Percentiles rank a stretch among this genome's conserved stretches.
Conservation (phyloP, 1,139 yeast genomes). For the Pichia sp. region DNA sequence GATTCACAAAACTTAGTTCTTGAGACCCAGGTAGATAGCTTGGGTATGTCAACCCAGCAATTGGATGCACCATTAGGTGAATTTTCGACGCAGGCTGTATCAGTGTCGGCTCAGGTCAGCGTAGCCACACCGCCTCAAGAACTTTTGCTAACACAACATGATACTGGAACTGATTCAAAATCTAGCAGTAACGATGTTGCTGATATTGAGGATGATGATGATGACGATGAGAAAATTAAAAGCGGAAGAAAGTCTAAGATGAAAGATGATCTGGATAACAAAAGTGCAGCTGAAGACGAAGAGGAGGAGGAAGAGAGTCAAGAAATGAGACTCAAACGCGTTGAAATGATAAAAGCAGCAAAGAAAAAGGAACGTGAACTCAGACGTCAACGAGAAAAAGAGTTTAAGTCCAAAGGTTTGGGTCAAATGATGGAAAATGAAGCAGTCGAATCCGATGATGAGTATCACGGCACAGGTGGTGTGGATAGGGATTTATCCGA, state of each 20-base stretch:
- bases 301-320: constrained; percentile 28
- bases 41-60: constrained; percentile 1
- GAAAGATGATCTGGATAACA: constrained; percentile 16
- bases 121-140: background rate
- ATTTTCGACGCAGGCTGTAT: background rate
- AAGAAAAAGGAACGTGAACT: constrained; percentile 28
- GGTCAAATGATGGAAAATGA: constrained; percentile 67
- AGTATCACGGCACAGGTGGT: constrained; percentile 91
- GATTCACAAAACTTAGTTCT: constrained; percentile 31
- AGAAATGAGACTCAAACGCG: constrained; percentile 23
- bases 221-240: constrained; percentile 16
- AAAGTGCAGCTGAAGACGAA: constrained; percentile 15
- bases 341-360: constrained; percentile 21
- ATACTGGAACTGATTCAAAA: background rate
- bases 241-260: constrained; percentile 8
- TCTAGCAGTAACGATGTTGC: no score
- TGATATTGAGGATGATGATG: constrained; percentile 7
- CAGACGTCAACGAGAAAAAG: constrained; percentile 40
- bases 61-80: background rate
- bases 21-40: constrained; percentile 27
- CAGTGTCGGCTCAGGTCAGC: background rate
- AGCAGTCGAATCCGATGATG: constrained; percentile 96
- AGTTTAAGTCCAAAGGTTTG: constrained; percentile 49
- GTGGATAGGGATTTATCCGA: constrained; percentile 60
- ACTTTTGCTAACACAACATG: background rate